These are phyloP conservation scores for Cyberlindnera veronae DNA, from an alignment of 805 yeast species.

Conservation along the genomic window DNA sequence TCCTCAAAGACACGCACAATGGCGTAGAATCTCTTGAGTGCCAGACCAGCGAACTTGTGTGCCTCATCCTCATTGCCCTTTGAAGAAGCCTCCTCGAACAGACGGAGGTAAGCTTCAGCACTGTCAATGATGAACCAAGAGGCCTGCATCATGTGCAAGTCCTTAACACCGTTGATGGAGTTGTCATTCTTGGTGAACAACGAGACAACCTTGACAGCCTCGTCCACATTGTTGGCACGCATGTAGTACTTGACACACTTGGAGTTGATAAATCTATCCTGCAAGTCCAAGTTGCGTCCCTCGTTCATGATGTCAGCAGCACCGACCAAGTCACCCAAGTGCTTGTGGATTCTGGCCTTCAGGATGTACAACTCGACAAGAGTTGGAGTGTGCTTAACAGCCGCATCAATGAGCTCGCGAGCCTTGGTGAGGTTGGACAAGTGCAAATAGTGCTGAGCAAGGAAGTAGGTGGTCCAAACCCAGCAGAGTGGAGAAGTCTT, in stretches of 20 bases:
- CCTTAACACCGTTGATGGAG: constrained; percentile 80
- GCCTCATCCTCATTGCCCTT: constrained; percentile 34
- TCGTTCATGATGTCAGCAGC: constrained; percentile 67
- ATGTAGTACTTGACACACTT: constrained; percentile 81
- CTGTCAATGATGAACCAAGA: constrained; percentile 83
- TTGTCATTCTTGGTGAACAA: constrained; percentile 83
- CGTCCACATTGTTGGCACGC: constrained; percentile 69
- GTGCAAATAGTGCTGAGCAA: constrained; percentile 73
- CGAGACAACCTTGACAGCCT: constrained; percentile 70
- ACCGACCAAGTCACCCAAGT: constrained; percentile 51
- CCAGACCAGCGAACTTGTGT: constrained; percentile 58
- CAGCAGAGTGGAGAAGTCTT: constrained; percentile 33
- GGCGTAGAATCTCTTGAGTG: constrained; percentile 74
- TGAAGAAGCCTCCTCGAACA: constrained; percentile 44
- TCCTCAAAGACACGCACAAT: constrained; percentile 65
- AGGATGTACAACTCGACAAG: constrained; percentile 76
- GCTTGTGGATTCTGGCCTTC: constrained; percentile 79
- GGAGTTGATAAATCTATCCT: constrained; percentile 88
- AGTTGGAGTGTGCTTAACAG: constrained; percentile 75
- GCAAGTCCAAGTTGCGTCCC: constrained; percentile 76
- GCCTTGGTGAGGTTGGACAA: constrained; percentile 54
- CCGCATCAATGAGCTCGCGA: constrained; percentile 51
- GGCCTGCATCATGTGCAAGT: constrained; percentile 86
- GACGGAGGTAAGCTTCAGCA: constrained; percentile 76
- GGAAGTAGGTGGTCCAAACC: constrained; percentile 71